A percentile compares a stretch with the other conserved stretches of the same genome.
Evolutionary conservation across 306 rosid species (phyloP).

Genomic region (Lotus japonicus): DNA sequence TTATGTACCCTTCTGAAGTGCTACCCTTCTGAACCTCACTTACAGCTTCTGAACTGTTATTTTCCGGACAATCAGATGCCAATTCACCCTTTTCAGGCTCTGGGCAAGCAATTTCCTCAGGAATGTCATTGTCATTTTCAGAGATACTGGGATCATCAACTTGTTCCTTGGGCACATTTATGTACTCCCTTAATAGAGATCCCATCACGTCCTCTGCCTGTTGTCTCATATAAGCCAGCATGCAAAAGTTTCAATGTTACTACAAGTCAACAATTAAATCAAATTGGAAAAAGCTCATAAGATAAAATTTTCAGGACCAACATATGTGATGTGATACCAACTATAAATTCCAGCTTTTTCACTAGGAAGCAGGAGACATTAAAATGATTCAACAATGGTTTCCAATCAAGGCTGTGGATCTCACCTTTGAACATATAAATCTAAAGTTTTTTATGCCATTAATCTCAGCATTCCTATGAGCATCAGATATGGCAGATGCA

Average conservation of each 20-base stretch:
- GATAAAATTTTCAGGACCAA: background rate
- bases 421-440: slow-evolving; percentile 89
- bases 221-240: slow-evolving; percentile 26
- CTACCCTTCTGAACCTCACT: slow-evolving; percentile 32
- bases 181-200: slow-evolving; percentile 72
- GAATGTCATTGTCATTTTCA: slow-evolving; percentile 25
- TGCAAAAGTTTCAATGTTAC: background rate
- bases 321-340: background rate
- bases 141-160: slow-evolving; percentile 23
- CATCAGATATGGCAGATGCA: slow-evolving; percentile 88
- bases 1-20: slow-evolving; percentile 53
- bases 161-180: slow-evolving; percentile 42
- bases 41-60: slow-evolving; percentile 28
- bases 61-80: slow-evolving; percentile 35
- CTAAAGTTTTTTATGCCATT: slow-evolving; percentile 82
- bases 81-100: slow-evolving; percentile 39
- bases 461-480: slow-evolving; percentile 81
- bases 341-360: background rate
- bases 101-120: slow-evolving; percentile 28
- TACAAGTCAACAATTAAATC: background rate
- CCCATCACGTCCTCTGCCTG: slow-evolving; percentile 98
- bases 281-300: background rate
- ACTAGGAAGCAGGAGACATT: background rate
- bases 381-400: slow-evolving; percentile 17
- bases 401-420: slow-evolving; percentile 5